Evolutionary conservation across 805 yeast species (phyloP), one percentile per base, ranked within the genome.

Genomic region (Candida odintsovae): DNA sequence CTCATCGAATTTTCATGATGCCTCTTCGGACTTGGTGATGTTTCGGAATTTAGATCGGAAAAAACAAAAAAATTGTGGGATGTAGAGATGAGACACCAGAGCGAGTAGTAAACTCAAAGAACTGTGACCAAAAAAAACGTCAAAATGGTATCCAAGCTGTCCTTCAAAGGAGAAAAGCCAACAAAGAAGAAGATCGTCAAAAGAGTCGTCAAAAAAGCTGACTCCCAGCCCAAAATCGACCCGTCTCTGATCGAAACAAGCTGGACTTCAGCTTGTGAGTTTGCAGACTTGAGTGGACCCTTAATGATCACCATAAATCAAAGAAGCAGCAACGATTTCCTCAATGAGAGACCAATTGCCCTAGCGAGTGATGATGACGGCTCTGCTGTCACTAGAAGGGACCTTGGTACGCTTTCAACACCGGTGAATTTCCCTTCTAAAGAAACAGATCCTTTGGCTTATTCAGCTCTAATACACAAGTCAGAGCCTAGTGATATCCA

Each of bases 81-180:
- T n/a, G n/a, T n/a, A n/a, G n/a, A n/a, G n/a, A n/a, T n/a, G n/a
- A n/a, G n/a, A n/a, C n/a, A n/a, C n/a, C n/a, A n/a, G n/a, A n/a
- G n/a, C n/a, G n/a, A n/a, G n/a, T n/a, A n/a, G n/a, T n/a, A n/a
- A n/a, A 22, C 23, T 22, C 8, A 22, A 15, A 28, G 10, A 6
- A 28, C 10, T 28, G 5, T 10, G 18, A 15, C 6, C n/a, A 20
- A 5, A 18, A n/a, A n/a, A 11, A 12, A 33, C 12, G 6, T 8
- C 11, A 20, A 20, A 59, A 69, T 69, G 73, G 71, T 66, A 5
- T 59, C 69, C 7, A 63, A 63, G 37, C 59, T 69, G 8, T 46
- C 56, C 6, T 69, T 69, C 56, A 69, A 69, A 49, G 71, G 70
- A 26, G 71, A 67, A 42, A 58, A 54, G 42, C 51, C 59, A 37